Conservation (phyloP, 2,329 filamentous ascomycete genomes). For the Madurella fahalii region DNA sequence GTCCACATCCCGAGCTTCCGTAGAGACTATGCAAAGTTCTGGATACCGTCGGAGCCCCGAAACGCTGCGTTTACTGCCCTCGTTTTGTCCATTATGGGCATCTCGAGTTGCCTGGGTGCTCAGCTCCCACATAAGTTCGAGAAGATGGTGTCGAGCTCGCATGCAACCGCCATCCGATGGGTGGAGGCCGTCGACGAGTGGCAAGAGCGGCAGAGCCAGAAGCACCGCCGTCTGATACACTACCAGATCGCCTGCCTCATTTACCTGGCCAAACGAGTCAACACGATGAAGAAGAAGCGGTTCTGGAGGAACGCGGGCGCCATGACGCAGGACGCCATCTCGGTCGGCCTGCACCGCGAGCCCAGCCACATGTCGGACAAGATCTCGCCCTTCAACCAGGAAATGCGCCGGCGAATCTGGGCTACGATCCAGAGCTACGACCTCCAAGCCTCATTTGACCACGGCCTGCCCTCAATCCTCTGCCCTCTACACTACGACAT, state of each 20-base stretch:
- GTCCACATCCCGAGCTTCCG: slow-evolving; percentile 57
- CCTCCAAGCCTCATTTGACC: slow-evolving; percentile 58
- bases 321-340: slow-evolving; percentile 55
- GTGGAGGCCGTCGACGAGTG: slow-evolving; percentile 53
- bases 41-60: slow-evolving; percentile 44
- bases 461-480: slow-evolving; percentile 55
- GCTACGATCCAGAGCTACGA: slow-evolving; percentile 59
- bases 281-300: slow-evolving; percentile 61
- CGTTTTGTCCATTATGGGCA: slow-evolving; percentile 56
- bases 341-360: slow-evolving; percentile 57
- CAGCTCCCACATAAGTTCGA: slow-evolving; percentile 51
- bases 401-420: slow-evolving; percentile 60
- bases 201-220: slow-evolving; percentile 54
- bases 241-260: slow-evolving; percentile 57
- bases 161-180: slow-evolving; percentile 53
- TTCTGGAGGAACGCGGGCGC: slow-evolving; percentile 57
- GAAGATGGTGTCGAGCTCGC: slow-evolving; percentile 55
- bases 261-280: slow-evolving; percentile 59
- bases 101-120: slow-evolving; percentile 55
- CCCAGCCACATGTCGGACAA: slow-evolving; percentile 52
- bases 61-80: slow-evolving; percentile 54
- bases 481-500: slow-evolving; percentile 54
- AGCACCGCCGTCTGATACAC: slow-evolving; percentile 57
- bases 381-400: slow-evolving; percentile 56
- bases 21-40: slow-evolving; percentile 53